Percentiles rank a stretch among this genome's conserved stretches.
Evolutionary conservation across 2,329 filamentous ascomycete species (phyloP).

Genomic region (Stagonosporopsis vannaccii): DNA sequence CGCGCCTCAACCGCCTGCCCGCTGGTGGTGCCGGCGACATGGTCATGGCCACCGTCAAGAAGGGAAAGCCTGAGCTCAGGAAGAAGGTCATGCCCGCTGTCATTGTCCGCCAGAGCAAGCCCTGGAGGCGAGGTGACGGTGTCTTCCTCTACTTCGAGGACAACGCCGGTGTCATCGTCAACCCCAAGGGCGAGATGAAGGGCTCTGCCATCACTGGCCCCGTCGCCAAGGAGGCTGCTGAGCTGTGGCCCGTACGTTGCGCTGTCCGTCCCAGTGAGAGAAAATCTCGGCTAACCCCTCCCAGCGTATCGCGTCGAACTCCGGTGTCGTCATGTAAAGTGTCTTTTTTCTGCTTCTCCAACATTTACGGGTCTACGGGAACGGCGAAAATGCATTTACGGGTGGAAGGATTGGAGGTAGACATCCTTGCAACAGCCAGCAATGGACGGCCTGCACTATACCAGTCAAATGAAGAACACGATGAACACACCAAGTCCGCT

Average conservation of each 20-base stretch:
- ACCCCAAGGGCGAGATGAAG: slow-evolving; percentile 99
- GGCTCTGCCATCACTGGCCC: slow-evolving; percentile 98
- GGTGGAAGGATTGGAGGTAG: slow-evolving; percentile 45
- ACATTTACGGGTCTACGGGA: slow-evolving; percentile 49
- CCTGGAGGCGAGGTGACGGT: slow-evolving; percentile 98
- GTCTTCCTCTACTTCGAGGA: slow-evolving; percentile 99
- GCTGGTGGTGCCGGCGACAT: slow-evolving; percentile 99
- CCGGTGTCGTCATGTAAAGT: slow-evolving; percentile 98
- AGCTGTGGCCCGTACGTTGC: slow-evolving; percentile 92
- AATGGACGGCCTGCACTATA: slow-evolving; percentile 47
- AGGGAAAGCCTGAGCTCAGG: slow-evolving; percentile 99
- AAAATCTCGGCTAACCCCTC: slow-evolving; percentile 39
- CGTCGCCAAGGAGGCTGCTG: slow-evolving; percentile 99
- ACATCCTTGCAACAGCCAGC: slow-evolving; percentile 46
- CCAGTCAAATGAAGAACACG: slow-evolving; percentile 44
- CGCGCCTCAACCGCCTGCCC: slow-evolving; percentile 95
- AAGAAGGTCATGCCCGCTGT: slow-evolving; percentile 99
- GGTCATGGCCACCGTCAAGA: slow-evolving; percentile 99
- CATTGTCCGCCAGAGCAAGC: slow-evolving; percentile 98
- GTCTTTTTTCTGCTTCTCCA: slow-evolving; percentile 50
- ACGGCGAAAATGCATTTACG: slow-evolving; percentile 52
- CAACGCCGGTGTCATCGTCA: slow-evolving; percentile 99
- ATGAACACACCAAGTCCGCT: slow-evolving; percentile 26
- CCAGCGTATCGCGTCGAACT: slow-evolving; percentile 99
- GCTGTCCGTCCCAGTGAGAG: not conserved